Conservation (phyloP, 352 stramenopile species). For the Globisporangium carolinianum region DNA sequence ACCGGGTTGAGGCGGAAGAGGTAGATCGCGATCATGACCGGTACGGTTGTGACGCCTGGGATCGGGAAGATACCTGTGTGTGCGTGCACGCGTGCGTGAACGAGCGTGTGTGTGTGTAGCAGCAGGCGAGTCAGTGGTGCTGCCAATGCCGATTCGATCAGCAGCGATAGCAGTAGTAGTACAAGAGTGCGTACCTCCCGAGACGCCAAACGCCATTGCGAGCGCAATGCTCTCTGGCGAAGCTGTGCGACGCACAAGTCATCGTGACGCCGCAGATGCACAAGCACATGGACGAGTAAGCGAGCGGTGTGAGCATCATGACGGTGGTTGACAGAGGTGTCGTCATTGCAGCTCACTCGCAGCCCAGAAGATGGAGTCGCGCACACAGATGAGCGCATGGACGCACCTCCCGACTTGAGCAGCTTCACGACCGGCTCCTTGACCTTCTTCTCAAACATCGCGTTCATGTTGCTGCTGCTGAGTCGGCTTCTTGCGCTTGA, state of each 20-base stretch:
- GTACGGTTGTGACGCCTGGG: slow-evolving; percentile 61
- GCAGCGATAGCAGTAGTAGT: too few species aligned
- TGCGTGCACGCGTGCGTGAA: neutral
- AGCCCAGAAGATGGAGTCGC: neutral
- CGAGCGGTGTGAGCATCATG: too few species aligned
- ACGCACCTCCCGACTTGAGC: slow-evolving; percentile 8
- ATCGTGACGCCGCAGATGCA: neutral
- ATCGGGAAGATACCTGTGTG: slow-evolving; percentile 66
- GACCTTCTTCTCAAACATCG: slow-evolving; percentile 59
- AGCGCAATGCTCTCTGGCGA: slow-evolving; percentile 67
- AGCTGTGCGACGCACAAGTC: slow-evolving; percentile 17
- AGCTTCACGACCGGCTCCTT: slow-evolving; percentile 48
- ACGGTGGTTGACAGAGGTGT: too few species aligned
- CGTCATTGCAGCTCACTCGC: too few species aligned
- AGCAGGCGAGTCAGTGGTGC: neutral
- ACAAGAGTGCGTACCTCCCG: slow-evolving; percentile 24
- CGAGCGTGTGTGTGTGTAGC: neutral
- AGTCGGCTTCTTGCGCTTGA: neutral
- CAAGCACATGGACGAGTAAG: neutral
- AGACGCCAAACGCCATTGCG: slow-evolving; percentile 74
- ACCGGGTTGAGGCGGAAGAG: slow-evolving; percentile 76
- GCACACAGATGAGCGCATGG: neutral
- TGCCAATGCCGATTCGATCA: neutral
- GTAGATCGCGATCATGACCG: slow-evolving; percentile 71
- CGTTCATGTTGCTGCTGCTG: slow-evolving; percentile 2